phyloP scores from a whole-genome alignment of 139 green algal genomes.

The Closterium sp. region DNA sequence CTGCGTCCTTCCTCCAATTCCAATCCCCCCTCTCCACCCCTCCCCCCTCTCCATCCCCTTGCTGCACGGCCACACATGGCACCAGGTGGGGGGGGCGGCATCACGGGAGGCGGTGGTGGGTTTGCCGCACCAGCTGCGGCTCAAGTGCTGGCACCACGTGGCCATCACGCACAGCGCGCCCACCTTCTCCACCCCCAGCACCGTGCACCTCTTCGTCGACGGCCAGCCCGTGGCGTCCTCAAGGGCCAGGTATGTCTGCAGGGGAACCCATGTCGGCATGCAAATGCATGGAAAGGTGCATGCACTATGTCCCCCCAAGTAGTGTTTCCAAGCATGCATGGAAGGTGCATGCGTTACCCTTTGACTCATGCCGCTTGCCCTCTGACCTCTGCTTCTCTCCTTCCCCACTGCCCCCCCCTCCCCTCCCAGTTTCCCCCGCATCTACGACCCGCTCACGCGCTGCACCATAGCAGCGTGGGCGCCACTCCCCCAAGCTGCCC shows the following conservation, averaged over 20 bases:
- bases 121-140: neutral
- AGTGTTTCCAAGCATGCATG: too few species aligned
- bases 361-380: neutral
- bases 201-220: constrained; percentile 19
- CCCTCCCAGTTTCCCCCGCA: constrained; percentile 31
- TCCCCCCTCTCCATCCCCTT: neutral
- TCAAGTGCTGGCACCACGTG: constrained; percentile 32
- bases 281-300: too few species aligned
- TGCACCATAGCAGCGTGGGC: constrained; percentile 32
- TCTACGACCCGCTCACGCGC: constrained; percentile 26
- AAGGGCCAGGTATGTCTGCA: neutral
- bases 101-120: neutral
- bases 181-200: neutral
- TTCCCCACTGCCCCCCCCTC: neutral
- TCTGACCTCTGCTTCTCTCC: neutral
- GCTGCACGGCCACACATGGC: neutral
- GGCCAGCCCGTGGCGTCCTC: neutral
- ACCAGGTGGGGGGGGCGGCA: neutral
- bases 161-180: constrained; percentile 14
- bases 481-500: neutral
- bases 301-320: too few species aligned
- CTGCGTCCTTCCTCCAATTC: neutral
- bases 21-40: neutral
- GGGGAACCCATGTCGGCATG: too few species aligned
- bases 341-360: neutral